These are phyloP conservation scores for Calonectria leucothoes DNA, from an alignment of 2,329 filamentous ascomycete species.

Conservation along the genomic window DNA sequence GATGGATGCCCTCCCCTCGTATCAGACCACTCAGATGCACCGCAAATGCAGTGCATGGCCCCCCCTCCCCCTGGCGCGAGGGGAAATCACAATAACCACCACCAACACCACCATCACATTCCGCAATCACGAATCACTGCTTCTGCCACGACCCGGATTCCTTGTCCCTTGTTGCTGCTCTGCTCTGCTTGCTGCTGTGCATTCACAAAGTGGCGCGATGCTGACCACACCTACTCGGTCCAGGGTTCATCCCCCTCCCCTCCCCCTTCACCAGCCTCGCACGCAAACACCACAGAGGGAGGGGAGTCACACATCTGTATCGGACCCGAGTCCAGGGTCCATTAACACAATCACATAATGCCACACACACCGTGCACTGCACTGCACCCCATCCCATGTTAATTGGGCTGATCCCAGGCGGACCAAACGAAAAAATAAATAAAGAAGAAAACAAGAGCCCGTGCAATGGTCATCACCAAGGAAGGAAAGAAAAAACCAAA, in stretches of 20 bases:
- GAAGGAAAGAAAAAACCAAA: too few relatives aligned
- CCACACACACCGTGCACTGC: background rate
- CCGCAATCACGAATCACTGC: background rate
- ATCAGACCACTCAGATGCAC: conserved; percentile 10
- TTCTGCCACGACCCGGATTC: background rate
- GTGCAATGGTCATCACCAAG: background rate
- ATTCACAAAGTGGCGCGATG: conserved; percentile 30
- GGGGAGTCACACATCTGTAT: background rate
- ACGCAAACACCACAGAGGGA: background rate
- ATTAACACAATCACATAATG: background rate
- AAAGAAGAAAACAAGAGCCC: too few relatives aligned
- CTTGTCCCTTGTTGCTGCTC: conserved; percentile 15
- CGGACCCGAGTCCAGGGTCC: conserved; percentile 2
- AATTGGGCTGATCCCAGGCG: background rate
- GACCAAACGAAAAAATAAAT: background rate
- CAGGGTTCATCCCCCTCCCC: conserved; percentile 8
- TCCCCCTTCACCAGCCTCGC: background rate
- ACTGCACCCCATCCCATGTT: too few relatives aligned
- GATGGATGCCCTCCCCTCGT: background rate
- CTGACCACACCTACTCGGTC: conserved; percentile 25
- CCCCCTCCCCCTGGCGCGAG: background rate
- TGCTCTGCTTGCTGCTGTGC: conserved; percentile 9
- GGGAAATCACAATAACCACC: background rate
- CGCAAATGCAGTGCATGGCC: background rate
- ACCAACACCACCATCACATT: background rate